Evolutionary conservation across 345 rosid genomes (phyloP).

Genomic region (Rhizophora mangle): DNA sequence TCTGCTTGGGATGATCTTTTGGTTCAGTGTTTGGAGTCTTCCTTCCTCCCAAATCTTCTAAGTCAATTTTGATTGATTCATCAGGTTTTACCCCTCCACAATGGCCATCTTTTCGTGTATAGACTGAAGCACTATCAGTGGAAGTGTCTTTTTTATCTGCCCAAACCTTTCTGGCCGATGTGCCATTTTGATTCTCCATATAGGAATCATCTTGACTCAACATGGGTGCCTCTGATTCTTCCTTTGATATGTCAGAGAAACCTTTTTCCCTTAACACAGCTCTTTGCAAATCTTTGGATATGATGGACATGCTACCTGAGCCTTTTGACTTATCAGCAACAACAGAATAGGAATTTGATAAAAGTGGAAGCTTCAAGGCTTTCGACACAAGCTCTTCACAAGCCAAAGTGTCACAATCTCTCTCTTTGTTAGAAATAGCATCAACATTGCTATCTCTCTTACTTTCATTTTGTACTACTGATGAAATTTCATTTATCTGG

Average conservation of each 20-base stretch:
- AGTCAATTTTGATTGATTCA: conserved; percentile 38
- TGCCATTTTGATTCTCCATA: conserved; percentile 45
- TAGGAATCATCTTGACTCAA: conserved; percentile 37
- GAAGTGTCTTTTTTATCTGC: conserved; percentile 50
- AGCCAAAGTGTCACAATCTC: conserved; percentile 35
- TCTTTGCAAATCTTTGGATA: conserved; percentile 34
- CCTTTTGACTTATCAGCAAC: conserved; percentile 33
- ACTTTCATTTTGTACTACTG: conserved; percentile 34
- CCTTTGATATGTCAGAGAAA: conserved; percentile 37
- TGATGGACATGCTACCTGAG: conserved; percentile 28
- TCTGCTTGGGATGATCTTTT: conserved; percentile 40
- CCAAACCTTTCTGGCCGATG: conserved; percentile 43
- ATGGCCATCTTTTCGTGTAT: conserved; percentile 43
- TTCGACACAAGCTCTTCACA: conserved; percentile 70
- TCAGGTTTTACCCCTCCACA: conserved; percentile 40
- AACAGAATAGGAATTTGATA: conserved; percentile 46
- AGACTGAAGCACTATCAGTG: conserved; percentile 33
- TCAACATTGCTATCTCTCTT: conserved; percentile 34
- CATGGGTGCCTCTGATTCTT: conserved; percentile 36
- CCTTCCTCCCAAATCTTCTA: conserved; percentile 32
- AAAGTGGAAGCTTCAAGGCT: conserved; percentile 64
- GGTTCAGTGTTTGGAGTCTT: conserved; percentile 40
- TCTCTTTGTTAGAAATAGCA: conserved; percentile 36
- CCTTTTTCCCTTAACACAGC: conserved; percentile 37
- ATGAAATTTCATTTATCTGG: conserved; percentile 41